Percentiles rank a stretch among this genome's conserved stretches.
Evolutionary conservation across 148 eudicot species (phyloP).

Genomic region (Drosera capensis): DNA sequence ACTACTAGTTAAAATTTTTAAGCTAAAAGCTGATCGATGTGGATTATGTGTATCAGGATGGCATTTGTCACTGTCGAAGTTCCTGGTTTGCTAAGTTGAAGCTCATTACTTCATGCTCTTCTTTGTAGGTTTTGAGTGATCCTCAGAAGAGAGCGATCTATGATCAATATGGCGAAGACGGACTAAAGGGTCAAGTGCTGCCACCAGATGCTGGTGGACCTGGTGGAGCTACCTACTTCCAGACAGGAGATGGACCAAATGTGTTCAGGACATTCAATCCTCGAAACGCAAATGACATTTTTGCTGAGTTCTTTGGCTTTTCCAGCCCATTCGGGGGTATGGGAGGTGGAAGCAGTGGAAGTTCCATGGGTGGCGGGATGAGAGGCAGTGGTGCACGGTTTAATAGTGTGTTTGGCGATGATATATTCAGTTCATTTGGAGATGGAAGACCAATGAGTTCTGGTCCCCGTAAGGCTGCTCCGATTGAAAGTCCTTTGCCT

Average conservation of each 20-base stretch:
- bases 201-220: slow-evolving; percentile 24
- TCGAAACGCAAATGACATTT: slow-evolving; percentile 54
- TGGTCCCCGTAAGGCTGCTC: slow-evolving; percentile 9
- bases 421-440: not conserved
- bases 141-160: slow-evolving; percentile 60
- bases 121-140: slow-evolving; percentile 53
- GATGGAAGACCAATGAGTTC: not conserved
- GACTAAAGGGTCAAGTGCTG: slow-evolving; percentile 47
- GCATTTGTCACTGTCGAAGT: too few relatives aligned
- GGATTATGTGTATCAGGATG: too few relatives aligned
- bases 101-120: slow-evolving; percentile 1
- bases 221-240: slow-evolving; percentile 35
- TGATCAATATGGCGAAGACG: slow-evolving; percentile 76
- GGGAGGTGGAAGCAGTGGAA: not conserved
- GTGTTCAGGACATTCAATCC: slow-evolving; percentile 43
- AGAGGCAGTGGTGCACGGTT: not conserved
- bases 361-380: not conserved
- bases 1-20: too few relatives aligned
- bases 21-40: too few relatives aligned
- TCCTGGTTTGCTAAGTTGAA: too few relatives aligned
- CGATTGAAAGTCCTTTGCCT: slow-evolving; percentile 19
- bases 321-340: not conserved
- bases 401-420: not conserved
- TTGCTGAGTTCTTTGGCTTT: slow-evolving; percentile 1
- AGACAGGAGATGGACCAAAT: slow-evolving; percentile 42